Base-by-base conservation (phyloP, 2,329 filamentous ascomycete genomes). In the Aspergillus versicolor region DNA sequence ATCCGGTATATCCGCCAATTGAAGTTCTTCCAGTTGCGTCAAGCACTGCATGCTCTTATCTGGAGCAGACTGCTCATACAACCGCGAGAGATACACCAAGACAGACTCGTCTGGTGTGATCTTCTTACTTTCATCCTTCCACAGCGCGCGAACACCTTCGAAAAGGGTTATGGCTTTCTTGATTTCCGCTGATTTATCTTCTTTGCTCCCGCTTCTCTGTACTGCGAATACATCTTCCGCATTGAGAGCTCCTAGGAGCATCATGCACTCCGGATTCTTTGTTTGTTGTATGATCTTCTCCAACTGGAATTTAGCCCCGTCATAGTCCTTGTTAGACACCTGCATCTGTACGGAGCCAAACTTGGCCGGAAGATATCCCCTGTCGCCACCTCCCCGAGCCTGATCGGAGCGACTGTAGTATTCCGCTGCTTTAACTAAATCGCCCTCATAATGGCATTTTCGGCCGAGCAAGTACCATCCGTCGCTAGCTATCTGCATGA, bases 401-500 rank as follows among this genome's bases (percentile, higher is more conserved):
- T 95, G 90, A 71, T 99, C 94, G 1, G 95, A 90, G 64, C 90
- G 88, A 54, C 87, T 86, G 75, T 99, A 99, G 73, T 88, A 96
- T 67, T 96, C 91, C 19, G 84, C 85, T 2, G 94, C 93, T 56
- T 86, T 88, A 19, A 88, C 82, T 6, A 85, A 76, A 57, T 97
- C 87, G 42, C 89, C 88, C 57, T 86, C 84, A 64, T 91, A 91
- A 70, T 99, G 94, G 62, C 93, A 91, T 72, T 96, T 97, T 59
- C 92, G 84, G 27, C 92, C 94, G 41, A 97, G 84, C 8, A 97
- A 78, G 75, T 97, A 99, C 92, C 93, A 97, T 37, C 94, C 95
- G 71, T 99, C 95, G 75, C 93, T 96, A 22, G 93, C 93, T 72
- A 97, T 91, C 3, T 92, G 91, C 72, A 96, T 96, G 65, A 97